A percentile compares a stretch with the other conserved stretches of the same genome.
These are phyloP conservation scores for Xylaria sp. DNA, from an alignment of 2,329 filamentous ascomycete species.

Conservation along the genomic window DNA sequence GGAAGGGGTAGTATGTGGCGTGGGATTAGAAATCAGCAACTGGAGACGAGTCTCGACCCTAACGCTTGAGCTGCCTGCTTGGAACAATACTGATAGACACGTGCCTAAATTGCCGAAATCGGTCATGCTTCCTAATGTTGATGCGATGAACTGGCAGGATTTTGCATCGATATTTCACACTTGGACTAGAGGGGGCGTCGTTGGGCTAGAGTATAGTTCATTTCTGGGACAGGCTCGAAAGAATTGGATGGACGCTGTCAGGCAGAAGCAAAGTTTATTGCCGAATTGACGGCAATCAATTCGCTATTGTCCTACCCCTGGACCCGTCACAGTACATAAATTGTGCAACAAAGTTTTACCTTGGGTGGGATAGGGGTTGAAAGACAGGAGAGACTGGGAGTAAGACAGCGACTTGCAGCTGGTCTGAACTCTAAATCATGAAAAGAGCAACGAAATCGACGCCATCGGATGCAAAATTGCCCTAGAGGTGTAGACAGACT, in stretches of 20 bases:
- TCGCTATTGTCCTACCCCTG: constrained; percentile 28
- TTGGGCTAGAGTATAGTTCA: constrained; percentile 21
- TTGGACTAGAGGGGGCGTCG: constrained; percentile 8
- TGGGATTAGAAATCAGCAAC: constrained; percentile 22
- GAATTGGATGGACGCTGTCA: constrained; percentile 33
- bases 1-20: background rate
- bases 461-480: constrained; percentile 11
- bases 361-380: constrained; percentile 25
- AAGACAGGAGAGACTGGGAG: constrained; percentile 14
- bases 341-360: constrained; percentile 25
- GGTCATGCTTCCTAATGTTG: background rate
- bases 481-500: background rate
- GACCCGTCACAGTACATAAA: constrained; percentile 27
- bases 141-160: constrained; percentile 14
- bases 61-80: constrained; percentile 6
- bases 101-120: constrained; percentile 2
- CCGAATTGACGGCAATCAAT: constrained; percentile 15
- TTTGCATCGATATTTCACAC: constrained; percentile 12
- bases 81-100: constrained; percentile 14
- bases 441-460: constrained; percentile 12
- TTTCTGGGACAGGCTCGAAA: constrained; percentile 14
- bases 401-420: constrained; percentile 11
- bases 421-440: constrained; percentile 22
- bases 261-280: constrained; percentile 27
- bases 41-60: constrained; percentile 20